Percentiles rank a stretch among this genome's conserved stretches.
Evolutionary conservation across 2,329 filamentous ascomycete genomes (phyloP).

Genomic region (Chaetomiaceae sp.): DNA sequence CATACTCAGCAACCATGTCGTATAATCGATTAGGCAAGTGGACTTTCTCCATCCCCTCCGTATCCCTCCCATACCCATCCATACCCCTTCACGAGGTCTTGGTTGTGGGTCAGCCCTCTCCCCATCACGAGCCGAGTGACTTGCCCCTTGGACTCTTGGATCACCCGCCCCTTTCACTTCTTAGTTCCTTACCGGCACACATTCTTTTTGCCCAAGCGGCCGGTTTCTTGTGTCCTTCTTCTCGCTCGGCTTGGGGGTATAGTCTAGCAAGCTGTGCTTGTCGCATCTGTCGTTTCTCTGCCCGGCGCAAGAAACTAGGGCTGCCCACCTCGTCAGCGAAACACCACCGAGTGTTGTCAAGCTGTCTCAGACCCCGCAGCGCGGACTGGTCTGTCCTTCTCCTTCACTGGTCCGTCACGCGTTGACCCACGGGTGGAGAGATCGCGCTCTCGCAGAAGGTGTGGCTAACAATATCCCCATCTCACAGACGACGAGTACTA

Average conservation of each 20-base stretch:
- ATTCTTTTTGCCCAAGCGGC: conserved; percentile 13
- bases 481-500: conserved; percentile 53
- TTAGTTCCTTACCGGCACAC: conserved; percentile 3
- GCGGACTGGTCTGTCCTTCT: conserved; percentile 10
- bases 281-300: conserved; percentile 18
- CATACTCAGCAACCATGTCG: conserved; percentile 46
- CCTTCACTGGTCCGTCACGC: conserved; percentile 9
- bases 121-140: conserved; percentile 3
- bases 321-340: not conserved
- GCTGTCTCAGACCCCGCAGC: conserved; percentile 14
- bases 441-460: conserved; percentile 4
- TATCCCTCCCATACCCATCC: conserved; percentile 3
- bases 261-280: conserved; percentile 9
- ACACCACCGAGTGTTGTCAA: conserved; percentile 2
- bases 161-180: not conserved
- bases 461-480: conserved; percentile 16
- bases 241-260: conserved; percentile 4
- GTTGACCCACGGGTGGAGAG: conserved; percentile 9
- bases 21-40: conserved; percentile 69
- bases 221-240: conserved; percentile 3
- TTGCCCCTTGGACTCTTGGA: not conserved
- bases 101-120: conserved; percentile 2
- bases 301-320: conserved; percentile 18
- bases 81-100: conserved; percentile 2
- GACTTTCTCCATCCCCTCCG: conserved; percentile 18